Conservation (phyloP, 2,329 filamentous ascomycete species). For the Aspergillus costaricaensis region DNA sequence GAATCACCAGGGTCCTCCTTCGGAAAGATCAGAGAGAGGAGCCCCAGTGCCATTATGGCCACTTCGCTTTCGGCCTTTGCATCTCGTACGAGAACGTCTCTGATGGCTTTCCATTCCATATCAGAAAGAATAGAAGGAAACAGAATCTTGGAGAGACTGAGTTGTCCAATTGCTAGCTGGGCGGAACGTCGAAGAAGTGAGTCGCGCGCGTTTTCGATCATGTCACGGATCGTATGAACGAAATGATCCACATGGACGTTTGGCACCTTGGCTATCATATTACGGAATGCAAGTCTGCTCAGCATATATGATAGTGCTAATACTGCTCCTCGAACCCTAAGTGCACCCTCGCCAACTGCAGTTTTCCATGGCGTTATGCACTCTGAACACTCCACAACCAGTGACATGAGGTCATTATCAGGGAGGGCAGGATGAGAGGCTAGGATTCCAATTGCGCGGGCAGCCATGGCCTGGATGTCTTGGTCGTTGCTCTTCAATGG, state of each 20-base stretch:
- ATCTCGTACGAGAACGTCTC: constrained; percentile 64
- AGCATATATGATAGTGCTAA: constrained; percentile 60
- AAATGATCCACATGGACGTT: constrained; percentile 46
- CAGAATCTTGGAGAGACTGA: constrained; percentile 61
- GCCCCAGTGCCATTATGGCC: constrained; percentile 78
- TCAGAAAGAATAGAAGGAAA: constrained; percentile 33
- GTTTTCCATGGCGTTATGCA: constrained; percentile 56
- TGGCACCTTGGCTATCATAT: constrained; percentile 31
- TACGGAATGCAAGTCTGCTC: constrained; percentile 58
- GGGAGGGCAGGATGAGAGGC: constrained; percentile 61
- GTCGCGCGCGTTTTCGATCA: constrained; percentile 59
- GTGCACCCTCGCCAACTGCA: constrained; percentile 61
- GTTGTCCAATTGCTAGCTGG: constrained; percentile 60
- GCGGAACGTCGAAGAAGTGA: constrained; percentile 59
- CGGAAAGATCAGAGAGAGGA: constrained; percentile 63
- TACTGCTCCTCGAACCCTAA: constrained; percentile 63
- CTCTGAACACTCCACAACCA: constrained; percentile 50
- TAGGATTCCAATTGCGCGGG: constrained; percentile 74
- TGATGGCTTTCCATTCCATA: constrained; percentile 49
- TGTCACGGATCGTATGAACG: constrained; percentile 50
- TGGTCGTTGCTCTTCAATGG: constrained; percentile 72
- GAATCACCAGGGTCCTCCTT: constrained; percentile 35
- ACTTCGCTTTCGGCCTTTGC: constrained; percentile 80
- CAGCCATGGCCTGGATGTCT: constrained; percentile 65
- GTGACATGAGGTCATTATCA: constrained; percentile 43